Percentiles rank a stretch among this genome's conserved stretches.
Conservation (phyloP, 179 eudicot genomes). For the Spinacia oleracea region DNA sequence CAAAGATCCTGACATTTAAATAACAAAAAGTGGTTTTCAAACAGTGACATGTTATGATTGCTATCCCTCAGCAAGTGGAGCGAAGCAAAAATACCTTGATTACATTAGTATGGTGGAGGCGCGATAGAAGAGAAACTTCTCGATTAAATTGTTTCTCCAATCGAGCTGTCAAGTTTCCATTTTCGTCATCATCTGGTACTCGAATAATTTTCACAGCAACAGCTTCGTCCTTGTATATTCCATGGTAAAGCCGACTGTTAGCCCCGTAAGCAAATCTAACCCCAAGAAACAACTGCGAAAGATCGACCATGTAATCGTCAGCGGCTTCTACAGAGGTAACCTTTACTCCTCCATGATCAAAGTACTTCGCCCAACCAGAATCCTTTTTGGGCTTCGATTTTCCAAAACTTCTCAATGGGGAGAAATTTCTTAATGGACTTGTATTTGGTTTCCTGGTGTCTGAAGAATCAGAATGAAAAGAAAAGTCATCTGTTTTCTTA, state of each 20-base stretch:
- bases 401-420: constrained; percentile 44
- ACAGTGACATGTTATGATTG: not conserved
- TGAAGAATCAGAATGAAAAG: constrained; percentile 32
- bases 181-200: constrained; percentile 82
- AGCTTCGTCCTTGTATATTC: constrained; percentile 67
- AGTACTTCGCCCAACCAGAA: constrained; percentile 69
- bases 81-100: constrained; percentile 56
- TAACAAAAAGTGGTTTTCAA: not conserved
- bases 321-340: constrained; percentile 69
- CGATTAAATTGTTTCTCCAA: constrained; percentile 76
- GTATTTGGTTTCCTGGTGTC: constrained; percentile 34
- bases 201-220: constrained; percentile 85
- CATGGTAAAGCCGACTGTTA: constrained; percentile 81
- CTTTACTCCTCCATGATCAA: constrained; percentile 71
- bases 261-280: constrained; percentile 87
- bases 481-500: constrained; percentile 38
- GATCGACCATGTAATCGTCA: constrained; percentile 73
- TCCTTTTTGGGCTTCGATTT: constrained; percentile 53
- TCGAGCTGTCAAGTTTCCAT: constrained; percentile 50
- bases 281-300: constrained; percentile 72
- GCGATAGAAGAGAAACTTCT: constrained; percentile 72
- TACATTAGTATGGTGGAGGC: constrained; percentile 70
- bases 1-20: not conserved
- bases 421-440: constrained; percentile 50
- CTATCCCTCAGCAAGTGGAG: not conserved